phyloP scores from a whole-genome alignment of 257 asterid genomes.

The Solanum tarapatanum region DNA sequence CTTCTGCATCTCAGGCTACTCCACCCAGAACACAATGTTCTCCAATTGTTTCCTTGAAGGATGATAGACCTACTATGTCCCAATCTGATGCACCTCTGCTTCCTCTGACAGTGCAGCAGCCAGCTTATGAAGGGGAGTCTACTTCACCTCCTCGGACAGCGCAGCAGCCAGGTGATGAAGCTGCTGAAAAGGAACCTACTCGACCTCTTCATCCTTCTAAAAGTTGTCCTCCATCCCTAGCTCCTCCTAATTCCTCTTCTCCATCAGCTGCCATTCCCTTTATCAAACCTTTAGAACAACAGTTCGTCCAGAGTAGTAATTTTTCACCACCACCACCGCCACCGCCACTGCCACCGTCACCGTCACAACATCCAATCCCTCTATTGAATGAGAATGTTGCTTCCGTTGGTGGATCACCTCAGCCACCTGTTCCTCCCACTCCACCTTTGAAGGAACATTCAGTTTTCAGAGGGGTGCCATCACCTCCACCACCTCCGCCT shows the following conservation, averaged over 20 bases:
- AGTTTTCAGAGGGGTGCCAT: conserved; percentile 1
- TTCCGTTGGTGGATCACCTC: conserved; percentile 9
- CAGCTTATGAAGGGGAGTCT: background rate
- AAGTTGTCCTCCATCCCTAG: background rate
- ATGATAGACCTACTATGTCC: background rate
- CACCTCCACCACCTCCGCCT: conserved; percentile 10
- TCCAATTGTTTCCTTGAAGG: background rate
- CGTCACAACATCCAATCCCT: conserved; percentile 2
- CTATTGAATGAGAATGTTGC: conserved; percentile 3
- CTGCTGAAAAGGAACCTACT: conserved; percentile 6
- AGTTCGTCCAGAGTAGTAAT: background rate
- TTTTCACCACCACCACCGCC: conserved; percentile 7
- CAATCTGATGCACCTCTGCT: background rate
- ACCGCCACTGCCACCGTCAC: conserved; percentile 6
- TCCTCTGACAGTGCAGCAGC: background rate
- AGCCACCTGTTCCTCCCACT: conserved; percentile 13
- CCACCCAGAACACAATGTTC: background rate
- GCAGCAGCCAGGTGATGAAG: background rate
- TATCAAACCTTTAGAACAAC: background rate
- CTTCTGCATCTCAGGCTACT: conserved; percentile 5
- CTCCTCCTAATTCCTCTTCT: conserved; percentile 3
- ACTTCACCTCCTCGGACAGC: conserved; percentile 6
- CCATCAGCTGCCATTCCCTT: background rate
- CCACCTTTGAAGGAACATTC: conserved; percentile 18
- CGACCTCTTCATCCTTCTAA: conserved; percentile 9